phyloP scores from a whole-genome alignment of 495 filamentous ascomycete genomes.

The Ramalina intermedia region DNA sequence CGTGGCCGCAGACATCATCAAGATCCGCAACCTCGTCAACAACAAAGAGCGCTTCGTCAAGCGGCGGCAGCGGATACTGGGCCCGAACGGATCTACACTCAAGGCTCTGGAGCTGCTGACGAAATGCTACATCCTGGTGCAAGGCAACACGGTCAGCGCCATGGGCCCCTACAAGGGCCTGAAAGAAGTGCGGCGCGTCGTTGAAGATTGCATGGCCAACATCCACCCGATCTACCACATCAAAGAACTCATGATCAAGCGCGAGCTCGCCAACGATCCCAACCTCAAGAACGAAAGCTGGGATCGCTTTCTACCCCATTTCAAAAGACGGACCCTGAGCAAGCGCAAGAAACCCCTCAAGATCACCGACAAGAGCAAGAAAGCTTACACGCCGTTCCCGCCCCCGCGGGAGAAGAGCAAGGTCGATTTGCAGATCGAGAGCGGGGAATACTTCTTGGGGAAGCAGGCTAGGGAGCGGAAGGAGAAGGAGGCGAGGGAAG shows the following conservation, averaged over 20 bases:
- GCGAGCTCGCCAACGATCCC: constrained; percentile 92
- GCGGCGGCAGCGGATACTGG: constrained; percentile 80
- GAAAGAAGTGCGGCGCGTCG: constrained; percentile 79
- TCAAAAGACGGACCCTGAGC: constrained; percentile 87
- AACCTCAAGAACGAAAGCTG: constrained; percentile 75
- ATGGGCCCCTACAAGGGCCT: constrained; percentile 89
- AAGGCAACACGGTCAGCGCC: constrained; percentile 86
- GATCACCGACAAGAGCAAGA: constrained; percentile 87
- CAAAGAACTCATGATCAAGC: constrained; percentile 99
- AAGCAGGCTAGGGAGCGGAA: constrained; percentile 83
- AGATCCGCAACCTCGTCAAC: constrained; percentile 73
- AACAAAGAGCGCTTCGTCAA: constrained; percentile 98
- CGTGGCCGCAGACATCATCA: constrained; percentile 83
- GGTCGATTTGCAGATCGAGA: constrained; percentile 95
- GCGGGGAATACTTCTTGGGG: constrained; percentile 86
- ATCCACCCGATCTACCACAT: constrained; percentile 88
- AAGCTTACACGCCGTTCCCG: constrained; percentile 73
- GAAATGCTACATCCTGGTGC: constrained; percentile 83
- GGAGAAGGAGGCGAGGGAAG: constrained; percentile 60
- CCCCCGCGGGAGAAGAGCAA: constrained; percentile 83
- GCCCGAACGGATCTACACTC: constrained; percentile 68
- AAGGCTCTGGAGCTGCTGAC: constrained; percentile 96
- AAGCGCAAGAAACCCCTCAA: constrained; percentile 72
- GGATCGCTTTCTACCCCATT: constrained; percentile 93
- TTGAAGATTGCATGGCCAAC: constrained; percentile 95